phyloP scores from a whole-genome alignment of 345 rosid species.

The Lepidium sativum region DNA sequence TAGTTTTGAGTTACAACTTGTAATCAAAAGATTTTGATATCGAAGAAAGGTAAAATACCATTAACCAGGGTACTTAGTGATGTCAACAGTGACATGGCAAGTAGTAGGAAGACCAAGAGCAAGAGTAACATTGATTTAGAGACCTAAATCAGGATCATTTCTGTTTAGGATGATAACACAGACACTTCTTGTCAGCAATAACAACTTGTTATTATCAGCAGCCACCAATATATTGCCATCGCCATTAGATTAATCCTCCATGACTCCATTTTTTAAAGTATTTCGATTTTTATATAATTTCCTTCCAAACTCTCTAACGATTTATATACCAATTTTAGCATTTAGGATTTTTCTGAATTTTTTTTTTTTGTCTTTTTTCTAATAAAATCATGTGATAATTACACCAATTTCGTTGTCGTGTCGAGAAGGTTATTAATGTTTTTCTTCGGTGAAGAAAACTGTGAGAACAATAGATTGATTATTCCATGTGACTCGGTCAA shows the following conservation, averaged over 20 bases:
- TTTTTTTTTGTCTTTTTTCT: not conserved
- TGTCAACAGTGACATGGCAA: conserved; percentile 44
- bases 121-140: conserved; percentile 60
- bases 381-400: no score
- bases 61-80: conserved; percentile 67
- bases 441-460: not conserved
- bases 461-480: not conserved
- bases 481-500: no score
- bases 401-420: no score
- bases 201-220: conserved; percentile 40
- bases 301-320: not conserved
- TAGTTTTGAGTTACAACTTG: no score
- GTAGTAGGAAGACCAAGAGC: conserved; percentile 55
- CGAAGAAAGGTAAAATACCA: no score
- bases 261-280: no score
- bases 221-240: not conserved
- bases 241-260: conserved; percentile 5
- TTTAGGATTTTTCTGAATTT: not conserved
- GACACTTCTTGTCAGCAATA: conserved; percentile 45
- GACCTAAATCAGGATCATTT: conserved; percentile 64
- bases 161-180: conserved; percentile 61
- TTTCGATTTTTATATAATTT: no score
- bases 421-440: not conserved
- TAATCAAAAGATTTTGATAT: no score
- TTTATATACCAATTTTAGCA: no score